phyloP scores from a whole-genome alignment of 176 grass and related monocot species.

The Carex cristatella region DNA sequence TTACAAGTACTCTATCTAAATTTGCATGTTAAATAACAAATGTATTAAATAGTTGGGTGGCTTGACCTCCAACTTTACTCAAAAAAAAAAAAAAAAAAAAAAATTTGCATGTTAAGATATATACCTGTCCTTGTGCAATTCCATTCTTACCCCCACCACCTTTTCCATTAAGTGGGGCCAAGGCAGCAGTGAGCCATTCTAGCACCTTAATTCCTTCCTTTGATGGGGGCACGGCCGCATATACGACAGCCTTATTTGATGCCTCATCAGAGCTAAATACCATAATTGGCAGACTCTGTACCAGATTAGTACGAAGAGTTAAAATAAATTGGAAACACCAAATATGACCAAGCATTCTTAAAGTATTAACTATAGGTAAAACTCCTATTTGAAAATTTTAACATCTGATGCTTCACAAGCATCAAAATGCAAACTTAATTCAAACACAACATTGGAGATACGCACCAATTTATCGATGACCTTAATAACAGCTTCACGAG shows the following conservation, averaged over 20 bases:
- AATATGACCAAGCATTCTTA: background rate
- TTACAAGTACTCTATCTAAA: background rate
- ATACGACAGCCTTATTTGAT: conserved; percentile 76
- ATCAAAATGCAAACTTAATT: background rate
- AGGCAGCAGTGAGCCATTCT: conserved; percentile 75
- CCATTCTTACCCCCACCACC: conserved; percentile 90
- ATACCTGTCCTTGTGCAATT: conserved; percentile 80
- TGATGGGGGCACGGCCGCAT: conserved; percentile 55
- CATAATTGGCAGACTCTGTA: conserved; percentile 69
- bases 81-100: too few relatives aligned
- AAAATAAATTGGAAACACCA: background rate
- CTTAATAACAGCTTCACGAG: conserved; percentile 79
- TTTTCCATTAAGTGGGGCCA: conserved; percentile 72
- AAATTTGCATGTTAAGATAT: background rate
- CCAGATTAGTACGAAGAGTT: background rate
- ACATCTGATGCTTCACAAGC: background rate
- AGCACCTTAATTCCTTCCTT: conserved; percentile 53
- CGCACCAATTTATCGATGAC: conserved; percentile 63
- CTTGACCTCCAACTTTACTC: too few relatives aligned
- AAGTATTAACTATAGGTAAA: background rate
- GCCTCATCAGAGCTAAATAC: conserved; percentile 68
- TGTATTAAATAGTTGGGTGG: too few relatives aligned
- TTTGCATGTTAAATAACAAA: too few relatives aligned
- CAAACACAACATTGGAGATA: background rate
- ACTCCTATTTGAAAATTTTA: background rate